Conservation (phyloP, 441 rosid genomes). For the Erodium moschatum region DNA sequence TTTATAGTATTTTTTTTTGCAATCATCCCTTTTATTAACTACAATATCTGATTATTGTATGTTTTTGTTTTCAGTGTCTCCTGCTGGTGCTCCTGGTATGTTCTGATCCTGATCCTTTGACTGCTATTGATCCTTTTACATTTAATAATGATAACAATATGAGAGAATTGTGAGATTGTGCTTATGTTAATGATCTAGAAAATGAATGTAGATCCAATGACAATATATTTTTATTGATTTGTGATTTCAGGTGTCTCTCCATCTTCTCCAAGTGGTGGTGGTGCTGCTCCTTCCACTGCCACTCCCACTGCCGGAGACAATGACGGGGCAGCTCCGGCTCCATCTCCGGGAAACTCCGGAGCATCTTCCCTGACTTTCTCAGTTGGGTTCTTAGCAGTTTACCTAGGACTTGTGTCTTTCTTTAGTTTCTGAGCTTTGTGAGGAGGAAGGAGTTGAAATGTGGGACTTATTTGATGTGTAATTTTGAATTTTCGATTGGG, state of each 20-base stretch:
- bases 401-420: not conserved
- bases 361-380: not conserved
- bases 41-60: not conserved
- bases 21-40: not conserved
- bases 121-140: not conserved
- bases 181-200: no score
- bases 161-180: no score
- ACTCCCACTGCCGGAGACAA: not conserved
- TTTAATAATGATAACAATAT: not conserved
- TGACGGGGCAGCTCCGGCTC: not conserved
- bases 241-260: not conserved
- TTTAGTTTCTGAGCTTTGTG: not conserved
- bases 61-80: not conserved
- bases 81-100: conserved; percentile 6
- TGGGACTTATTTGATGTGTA: not conserved
- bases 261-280: not conserved
- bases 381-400: not conserved
- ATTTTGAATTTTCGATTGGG: no score
- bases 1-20: not conserved
- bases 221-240: no score
- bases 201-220: no score
- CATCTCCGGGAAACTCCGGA: not conserved
- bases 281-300: not conserved
- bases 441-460: not conserved
- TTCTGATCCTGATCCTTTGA: not conserved